Conservation (phyloP, 306 rosid genomes). For the Cucumis sativus region Cucumber_9930_V3 NC_026657.2:29732001-29732500, state of each 20-base stretch:
- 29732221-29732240: too few relatives aligned
- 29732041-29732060: conserved; percentile 23
- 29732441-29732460: conserved; percentile 35
- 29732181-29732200: too few relatives aligned
- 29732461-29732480: conserved; percentile 23
- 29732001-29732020: conserved; percentile 81
- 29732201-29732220: too few relatives aligned
- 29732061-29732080: conserved; percentile 25
- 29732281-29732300: too few relatives aligned
- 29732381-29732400: conserved; percentile 38
- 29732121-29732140: conserved; percentile 37
- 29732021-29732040: conserved; percentile 38
- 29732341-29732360: neutral
- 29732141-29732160: neutral
- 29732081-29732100: conserved; percentile 33
- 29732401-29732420: conserved; percentile 26
- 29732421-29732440: conserved; percentile 27
- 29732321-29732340: neutral
- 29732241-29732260: too few relatives aligned
- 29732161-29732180: too few relatives aligned
- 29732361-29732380: neutral
- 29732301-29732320: too few relatives aligned
- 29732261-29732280: too few relatives aligned
- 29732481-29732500: conserved; percentile 30
- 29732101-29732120: conserved; percentile 31